Base-by-base conservation (phyloP, 768 basidiomycete species). In the Calocera viscosa region DNA sequence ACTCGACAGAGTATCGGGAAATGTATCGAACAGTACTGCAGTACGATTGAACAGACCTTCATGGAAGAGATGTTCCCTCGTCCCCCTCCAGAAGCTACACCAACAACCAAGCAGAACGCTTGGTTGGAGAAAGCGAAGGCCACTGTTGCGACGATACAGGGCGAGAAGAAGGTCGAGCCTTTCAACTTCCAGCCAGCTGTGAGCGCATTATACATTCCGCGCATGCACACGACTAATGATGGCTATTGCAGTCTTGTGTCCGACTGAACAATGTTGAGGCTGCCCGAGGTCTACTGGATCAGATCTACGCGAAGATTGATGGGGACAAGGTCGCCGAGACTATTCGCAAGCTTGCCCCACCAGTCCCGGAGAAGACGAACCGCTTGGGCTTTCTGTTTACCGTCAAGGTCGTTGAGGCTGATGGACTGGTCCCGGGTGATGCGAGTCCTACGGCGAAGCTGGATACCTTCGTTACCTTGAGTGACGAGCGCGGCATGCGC, bases 211-310 rank as follows among this genome's bases (percentile, higher is more conserved):
- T 65, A 32, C 63, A 16, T 16, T 64, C 16, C 35, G 16, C 30
- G n/a, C 0, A 28, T 49, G 19, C 33, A 26, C n/a, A 67, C 49
- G 22, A 3, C n/a, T 43, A 64, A 67, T 68, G 24, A 65, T 26
- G 47, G 1, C 35, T 63, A 33, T 14, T 26, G 17, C 71, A 95
- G 78, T 93, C 92, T 0, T 97, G 94, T 73, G 91, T 99, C 74
- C 97, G 97, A 79, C 82, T 98, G 64, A 99, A 99, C 80, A 97
- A 97, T 75, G 86, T 98, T 69, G 94, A 94, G 71, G 89, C 91
- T 12, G 93, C 94, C 1, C 85, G 94, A 33, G 85, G 85, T 68
- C 81, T 96, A 60, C 82, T 99, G 68, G 96, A 99, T 75, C 91
- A 89, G 69, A 89, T 98, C 83, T 98, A 97, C 75, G 86, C 83